A percentile compares a stretch with the other conserved stretches of the same genome.
Evolutionary conservation across 192 early-diverging fungal species (phyloP).

Genomic region (Coemansia asiatica): DNA sequence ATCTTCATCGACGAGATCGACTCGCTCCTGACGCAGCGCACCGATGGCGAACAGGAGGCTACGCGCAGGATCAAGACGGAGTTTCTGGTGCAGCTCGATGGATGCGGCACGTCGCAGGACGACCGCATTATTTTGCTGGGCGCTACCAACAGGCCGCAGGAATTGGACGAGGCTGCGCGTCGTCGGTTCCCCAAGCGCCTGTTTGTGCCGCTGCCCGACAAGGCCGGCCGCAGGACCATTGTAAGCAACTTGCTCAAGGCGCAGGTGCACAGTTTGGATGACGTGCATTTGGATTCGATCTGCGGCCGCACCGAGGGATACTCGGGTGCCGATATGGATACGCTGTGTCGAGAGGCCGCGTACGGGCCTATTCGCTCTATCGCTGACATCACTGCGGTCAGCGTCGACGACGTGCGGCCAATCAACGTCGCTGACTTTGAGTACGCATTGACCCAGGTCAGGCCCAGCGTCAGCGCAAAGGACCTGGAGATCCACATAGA

Average conservation of each 20-base stretch:
- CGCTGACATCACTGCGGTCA: slow-evolving; percentile 56
- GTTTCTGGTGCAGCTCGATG: slow-evolving; percentile 78
- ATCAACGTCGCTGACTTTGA: slow-evolving; percentile 74
- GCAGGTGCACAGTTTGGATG: slow-evolving; percentile 60
- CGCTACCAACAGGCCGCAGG: slow-evolving; percentile 76
- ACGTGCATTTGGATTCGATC: slow-evolving; percentile 62
- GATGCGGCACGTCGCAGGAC: slow-evolving; percentile 73
- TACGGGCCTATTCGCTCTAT: slow-evolving; percentile 75
- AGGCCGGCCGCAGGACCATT: slow-evolving; percentile 63
- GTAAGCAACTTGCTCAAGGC: slow-evolving; percentile 62
- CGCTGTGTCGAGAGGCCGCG: slow-evolving; percentile 73
- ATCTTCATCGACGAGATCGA: slow-evolving; percentile 97
- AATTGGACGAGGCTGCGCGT: slow-evolving; percentile 90
- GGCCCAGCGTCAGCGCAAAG: slow-evolving; percentile 79
- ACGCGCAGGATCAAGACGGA: slow-evolving; percentile 91
- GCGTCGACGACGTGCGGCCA: slow-evolving; percentile 69
- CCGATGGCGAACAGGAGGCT: slow-evolving; percentile 86
- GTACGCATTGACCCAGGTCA: slow-evolving; percentile 77
- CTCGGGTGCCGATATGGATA: slow-evolving; percentile 88
- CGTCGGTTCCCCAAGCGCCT: slow-evolving; percentile 70
- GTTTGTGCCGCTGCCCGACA: slow-evolving; percentile 87
- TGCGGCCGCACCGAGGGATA: slow-evolving; percentile 71
- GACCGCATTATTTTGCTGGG: slow-evolving; percentile 82
- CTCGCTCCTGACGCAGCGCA: slow-evolving; percentile 83
- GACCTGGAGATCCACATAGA: slow-evolving; percentile 73